Base-by-base conservation (phyloP, 768 basidiomycete genomes). In the Boletus speciosus region DNA sequence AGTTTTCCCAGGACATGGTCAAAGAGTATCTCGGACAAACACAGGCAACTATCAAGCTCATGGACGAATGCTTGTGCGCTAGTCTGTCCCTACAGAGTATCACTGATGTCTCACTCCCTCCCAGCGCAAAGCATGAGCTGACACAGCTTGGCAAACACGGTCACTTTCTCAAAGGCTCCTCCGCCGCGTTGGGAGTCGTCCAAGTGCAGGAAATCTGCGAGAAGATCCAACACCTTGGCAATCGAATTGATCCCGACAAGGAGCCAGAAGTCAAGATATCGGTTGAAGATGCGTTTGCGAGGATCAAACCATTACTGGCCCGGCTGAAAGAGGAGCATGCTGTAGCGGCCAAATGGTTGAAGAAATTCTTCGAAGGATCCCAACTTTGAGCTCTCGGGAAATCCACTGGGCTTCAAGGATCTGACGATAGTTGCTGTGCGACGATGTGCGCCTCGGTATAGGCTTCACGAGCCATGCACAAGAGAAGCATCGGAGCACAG, bases 111-210 rank as follows among this genome's bases (percentile, higher is more conserved):
- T 60, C 49, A 67, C 43, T 36, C 43, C 31, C 34, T 34, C 19
- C 46, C 68, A 92, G 90, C 57, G 62, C 63, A 37, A 69, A 63
- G 23, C 79, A 84, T 57, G 80, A 94, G 60, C 80, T 96, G 10
- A 60, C 64, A 10, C 67, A 80, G 51, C 81, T 99, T 16, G 87
- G 90, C 3, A 72, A 75, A 16, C 78, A 88, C 10, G 97, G 95
- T 0, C 96, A 99, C 73, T 99, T 91, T 74, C 84, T 98, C 66
- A 99, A 98, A 72, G 96, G 96, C 44, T 98, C 95, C 3, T 96
- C 94, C 12, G 95, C 95, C 29, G 92, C 95, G 3, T 80, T 99
- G 42, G 96, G 97, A 27, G 82, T 95, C 31, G 73, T 74, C 54
- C 81, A 82, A 58, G 94, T 99, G 49, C 88, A 92, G 68, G 79